A percentile compares a stretch with the other conserved stretches of the same genome.
These are phyloP conservation scores for Camptophora hylomeconis DNA, from an alignment of 2,329 filamentous ascomycete species.

Conservation along the genomic window DNA sequence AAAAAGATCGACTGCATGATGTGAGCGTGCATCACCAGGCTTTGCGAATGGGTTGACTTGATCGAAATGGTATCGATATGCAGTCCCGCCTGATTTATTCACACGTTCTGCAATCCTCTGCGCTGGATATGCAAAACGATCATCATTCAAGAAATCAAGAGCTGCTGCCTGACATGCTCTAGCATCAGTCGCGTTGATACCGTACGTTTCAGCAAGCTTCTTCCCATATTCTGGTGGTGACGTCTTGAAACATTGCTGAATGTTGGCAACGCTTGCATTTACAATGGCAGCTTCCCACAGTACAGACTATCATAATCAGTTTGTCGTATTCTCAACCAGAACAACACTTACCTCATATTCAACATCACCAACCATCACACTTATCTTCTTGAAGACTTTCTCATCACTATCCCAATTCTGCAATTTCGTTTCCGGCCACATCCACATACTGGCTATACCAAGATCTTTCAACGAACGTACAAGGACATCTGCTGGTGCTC, in stretches of 20 bases:
- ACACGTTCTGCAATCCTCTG: constrained; percentile 1
- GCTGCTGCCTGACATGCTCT: constrained; percentile 1
- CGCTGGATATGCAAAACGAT: constrained; percentile 1
- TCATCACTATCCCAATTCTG: constrained; percentile 3
- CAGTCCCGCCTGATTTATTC: constrained; percentile 1
- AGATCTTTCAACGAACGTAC: constrained; percentile 1
- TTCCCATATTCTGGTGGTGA: not conserved
- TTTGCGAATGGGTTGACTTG: constrained; percentile 3
- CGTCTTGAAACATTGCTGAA: constrained; percentile 1
- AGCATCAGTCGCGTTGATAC: constrained; percentile 1
- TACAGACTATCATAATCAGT: no score
- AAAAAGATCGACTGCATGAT: constrained; percentile 3
- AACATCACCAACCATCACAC: constrained; percentile 2
- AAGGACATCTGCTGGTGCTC: constrained; percentile 1
- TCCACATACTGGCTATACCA: constrained; percentile 1
- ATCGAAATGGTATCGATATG: constrained; percentile 4
- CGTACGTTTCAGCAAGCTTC: constrained; percentile 2
- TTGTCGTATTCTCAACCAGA: no score
- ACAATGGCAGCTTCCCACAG: constrained; percentile 1
- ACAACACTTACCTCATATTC: constrained; percentile 1
- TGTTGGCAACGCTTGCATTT: constrained; percentile 1
- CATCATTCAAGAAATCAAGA: constrained; percentile 2
- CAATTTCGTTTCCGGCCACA: constrained; percentile 3
- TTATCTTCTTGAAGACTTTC: constrained; percentile 1
- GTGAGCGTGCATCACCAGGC: not conserved